Base-by-base conservation (phyloP, 2,329 filamentous ascomycete species). In the Fusarium pseudograminearum region DNA sequence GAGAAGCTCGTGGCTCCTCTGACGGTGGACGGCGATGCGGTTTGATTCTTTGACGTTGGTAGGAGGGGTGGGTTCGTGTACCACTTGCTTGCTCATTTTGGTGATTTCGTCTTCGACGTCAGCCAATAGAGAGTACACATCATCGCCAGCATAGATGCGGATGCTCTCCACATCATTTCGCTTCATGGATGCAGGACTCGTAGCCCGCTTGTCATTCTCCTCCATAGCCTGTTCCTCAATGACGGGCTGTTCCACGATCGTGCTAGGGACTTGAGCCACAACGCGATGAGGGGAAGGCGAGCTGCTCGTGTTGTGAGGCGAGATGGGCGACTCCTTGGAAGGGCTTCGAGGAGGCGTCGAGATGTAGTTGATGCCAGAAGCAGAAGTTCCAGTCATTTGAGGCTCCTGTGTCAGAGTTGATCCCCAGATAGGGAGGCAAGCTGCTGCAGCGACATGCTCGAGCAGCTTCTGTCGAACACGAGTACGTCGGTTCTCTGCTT, bases 391-490 rank as follows among this genome's bases (percentile, higher is more conserved):
- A 24, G 80, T 81, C 75, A 82, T 80, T 50, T 78, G 80, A 47
- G 78, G 80, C 67, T 84, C 82, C 62, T 77, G 80, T 11, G 77
- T 69, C 18, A 79, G 70, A 22, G 77, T 71, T 42, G 72, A 61
- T 54, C 71, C 65, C 33, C 48, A 52, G 15, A 69, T 38, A 22
- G 81, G 78, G 15, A 91, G 81, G 9, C 87, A 87, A 53, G 87
- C 81, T 4, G 91, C 90, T 18, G 91, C 92, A 47, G 92, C 92
- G 54, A 94, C 89, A 75, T 95, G 92, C 79, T 95, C 92, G 5
- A 95, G 85, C 15, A 95, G 83, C 83, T 94, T 95, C 77, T 94
- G 91, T 38, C 91, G 87, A 45, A 95, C 89, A 9, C 91, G 86
- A 18, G 89, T 90, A 41, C 92, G 89, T 74, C 92, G 85, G 76